Evolutionary conservation across 108 stramenopile species (phyloP).

Genomic region (Nitzschia putrida): DNA sequence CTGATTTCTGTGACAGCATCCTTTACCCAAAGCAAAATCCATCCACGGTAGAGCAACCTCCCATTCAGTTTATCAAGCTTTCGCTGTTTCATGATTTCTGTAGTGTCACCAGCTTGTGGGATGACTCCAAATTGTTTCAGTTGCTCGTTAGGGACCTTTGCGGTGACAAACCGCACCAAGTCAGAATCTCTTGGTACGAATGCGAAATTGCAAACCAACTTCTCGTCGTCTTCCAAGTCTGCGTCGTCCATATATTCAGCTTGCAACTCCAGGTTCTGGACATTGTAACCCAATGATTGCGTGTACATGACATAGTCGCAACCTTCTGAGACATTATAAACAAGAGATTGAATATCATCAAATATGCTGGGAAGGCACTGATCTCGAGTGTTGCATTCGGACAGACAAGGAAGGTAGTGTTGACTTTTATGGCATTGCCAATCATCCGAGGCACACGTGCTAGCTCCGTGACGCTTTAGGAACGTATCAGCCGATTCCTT

Average conservation of each 20-base stretch:
- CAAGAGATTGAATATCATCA: slow-evolving; percentile 46
- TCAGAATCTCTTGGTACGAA: slow-evolving; percentile 65
- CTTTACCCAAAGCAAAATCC: slow-evolving; percentile 65
- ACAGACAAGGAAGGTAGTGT: slow-evolving; percentile 58
- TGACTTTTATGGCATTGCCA: slow-evolving; percentile 45
- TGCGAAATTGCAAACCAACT: slow-evolving; percentile 71
- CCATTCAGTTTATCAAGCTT: slow-evolving; percentile 59
- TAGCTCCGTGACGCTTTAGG: slow-evolving; percentile 41
- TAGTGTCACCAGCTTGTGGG: slow-evolving; percentile 10
- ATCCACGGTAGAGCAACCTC: slow-evolving; percentile 62
- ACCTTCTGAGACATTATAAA: slow-evolving; percentile 55
- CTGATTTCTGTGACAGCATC: slow-evolving; percentile 50
- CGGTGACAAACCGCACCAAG: slow-evolving; percentile 52
- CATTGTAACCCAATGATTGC: slow-evolving; percentile 58
- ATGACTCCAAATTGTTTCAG: slow-evolving; percentile 49
- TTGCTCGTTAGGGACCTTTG: slow-evolving; percentile 55
- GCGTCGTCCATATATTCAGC: slow-evolving; percentile 61
- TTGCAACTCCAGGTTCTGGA: slow-evolving; percentile 42
- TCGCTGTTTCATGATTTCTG: slow-evolving; percentile 20
- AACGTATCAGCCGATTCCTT: slow-evolving; percentile 55
- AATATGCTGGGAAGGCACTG: slow-evolving; percentile 68
- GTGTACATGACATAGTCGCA: slow-evolving; percentile 79
- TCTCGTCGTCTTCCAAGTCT: slow-evolving; percentile 40
- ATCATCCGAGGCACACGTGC: slow-evolving; percentile 50
- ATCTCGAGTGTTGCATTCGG: slow-evolving; percentile 63